Evolutionary conservation across 2,329 filamentous ascomycete species (phyloP).

Genomic region (Pseudopithomyces maydicus): DNA sequence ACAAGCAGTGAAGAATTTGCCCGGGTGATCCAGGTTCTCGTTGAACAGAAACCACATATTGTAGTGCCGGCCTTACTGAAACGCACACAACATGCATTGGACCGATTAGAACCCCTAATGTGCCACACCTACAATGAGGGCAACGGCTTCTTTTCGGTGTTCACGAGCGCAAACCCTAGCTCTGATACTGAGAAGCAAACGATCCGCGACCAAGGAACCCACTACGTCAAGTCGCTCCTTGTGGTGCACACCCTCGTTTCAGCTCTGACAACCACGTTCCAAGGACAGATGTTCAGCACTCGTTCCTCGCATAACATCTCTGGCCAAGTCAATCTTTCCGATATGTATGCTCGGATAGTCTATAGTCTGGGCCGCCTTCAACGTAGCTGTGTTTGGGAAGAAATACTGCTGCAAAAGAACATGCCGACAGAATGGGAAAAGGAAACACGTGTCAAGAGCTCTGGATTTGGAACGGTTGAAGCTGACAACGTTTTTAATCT

Average conservation of each 20-base stretch:
- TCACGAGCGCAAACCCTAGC: slow-evolving; percentile 50
- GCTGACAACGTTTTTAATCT: slow-evolving; percentile 47
- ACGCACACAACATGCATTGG: slow-evolving; percentile 72
- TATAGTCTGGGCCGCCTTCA: slow-evolving; percentile 78
- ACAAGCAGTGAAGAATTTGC: slow-evolving; percentile 72
- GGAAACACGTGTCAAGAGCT: slow-evolving; percentile 49
- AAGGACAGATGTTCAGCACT: slow-evolving; percentile 65
- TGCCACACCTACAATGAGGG: slow-evolving; percentile 50
- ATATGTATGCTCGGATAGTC: slow-evolving; percentile 79
- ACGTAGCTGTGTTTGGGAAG: slow-evolving; percentile 81
- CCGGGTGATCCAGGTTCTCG: slow-evolving; percentile 74
- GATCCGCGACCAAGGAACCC: slow-evolving; percentile 66
- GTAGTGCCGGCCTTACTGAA: slow-evolving; percentile 81
- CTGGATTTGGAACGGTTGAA: slow-evolving; percentile 45
- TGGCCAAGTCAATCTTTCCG: slow-evolving; percentile 78
- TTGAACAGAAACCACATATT: slow-evolving; percentile 80
- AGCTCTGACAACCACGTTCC: slow-evolving; percentile 75
- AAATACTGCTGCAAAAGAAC: slow-evolving; percentile 73
- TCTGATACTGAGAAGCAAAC: slow-evolving; percentile 41
- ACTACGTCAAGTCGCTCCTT: slow-evolving; percentile 77
- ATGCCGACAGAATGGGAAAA: slow-evolving; percentile 73
- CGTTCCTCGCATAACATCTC: slow-evolving; percentile 70
- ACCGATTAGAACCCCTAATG: slow-evolving; percentile 70
- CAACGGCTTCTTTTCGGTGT: slow-evolving; percentile 71
- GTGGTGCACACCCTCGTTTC: slow-evolving; percentile 77